Conservation (phyloP, 768 basidiomycete genomes). For the Clitopilus hobsonii region DNA sequence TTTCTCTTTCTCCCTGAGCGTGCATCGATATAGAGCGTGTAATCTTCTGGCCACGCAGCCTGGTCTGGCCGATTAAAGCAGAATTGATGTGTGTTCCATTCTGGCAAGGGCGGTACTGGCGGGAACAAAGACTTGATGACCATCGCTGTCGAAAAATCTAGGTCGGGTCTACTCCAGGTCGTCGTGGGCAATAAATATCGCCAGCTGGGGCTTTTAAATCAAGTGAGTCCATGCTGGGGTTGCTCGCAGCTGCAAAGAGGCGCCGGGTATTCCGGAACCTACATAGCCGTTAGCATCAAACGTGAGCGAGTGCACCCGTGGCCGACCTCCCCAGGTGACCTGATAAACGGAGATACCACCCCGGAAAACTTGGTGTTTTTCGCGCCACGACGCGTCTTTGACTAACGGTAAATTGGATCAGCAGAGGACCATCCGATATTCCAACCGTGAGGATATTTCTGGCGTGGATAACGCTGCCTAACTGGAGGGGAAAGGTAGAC, state of each 20-base stretch:
- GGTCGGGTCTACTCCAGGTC: neutral
- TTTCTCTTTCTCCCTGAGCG: constrained; percentile 32
- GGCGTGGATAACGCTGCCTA: too few relatives aligned
- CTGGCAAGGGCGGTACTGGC: constrained; percentile 30
- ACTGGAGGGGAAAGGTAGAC: neutral
- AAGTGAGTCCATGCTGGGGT: neutral
- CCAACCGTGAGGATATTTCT: neutral
- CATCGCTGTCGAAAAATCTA: constrained; percentile 19
- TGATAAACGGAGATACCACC: neutral
- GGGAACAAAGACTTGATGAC: constrained; percentile 40
- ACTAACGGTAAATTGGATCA: neutral
- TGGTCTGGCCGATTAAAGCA: constrained; percentile 39
- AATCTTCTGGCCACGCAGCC: constrained; percentile 33
- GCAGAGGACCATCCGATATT: neutral
- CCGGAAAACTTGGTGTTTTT: neutral
- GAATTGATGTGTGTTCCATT: constrained; percentile 38
- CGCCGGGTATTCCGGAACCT: neutral
- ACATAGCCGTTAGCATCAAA: neutral
- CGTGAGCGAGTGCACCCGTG: neutral
- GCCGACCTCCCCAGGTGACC: neutral
- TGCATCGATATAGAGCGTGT: constrained; percentile 37
- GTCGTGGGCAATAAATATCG: neutral
- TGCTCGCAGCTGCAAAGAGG: neutral
- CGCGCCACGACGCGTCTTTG: neutral
- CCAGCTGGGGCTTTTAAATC: neutral